These are phyloP conservation scores for Brassica juncea DNA, from an alignment of 345 rosid genomes.

Conservation along the genomic window DNA sequence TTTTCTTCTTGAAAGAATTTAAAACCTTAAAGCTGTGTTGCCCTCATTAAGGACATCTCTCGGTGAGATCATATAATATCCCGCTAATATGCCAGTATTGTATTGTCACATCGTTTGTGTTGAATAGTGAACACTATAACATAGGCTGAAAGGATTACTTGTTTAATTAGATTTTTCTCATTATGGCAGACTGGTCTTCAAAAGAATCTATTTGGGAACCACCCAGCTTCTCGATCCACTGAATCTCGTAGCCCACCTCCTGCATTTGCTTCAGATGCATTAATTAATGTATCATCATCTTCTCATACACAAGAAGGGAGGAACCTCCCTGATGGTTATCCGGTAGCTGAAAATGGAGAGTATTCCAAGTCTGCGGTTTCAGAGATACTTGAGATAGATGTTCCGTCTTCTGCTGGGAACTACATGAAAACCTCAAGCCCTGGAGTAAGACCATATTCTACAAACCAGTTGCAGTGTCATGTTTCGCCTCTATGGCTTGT, in stretches of 20 bases:
- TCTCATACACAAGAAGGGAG: conserved; percentile 47
- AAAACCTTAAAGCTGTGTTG: neutral
- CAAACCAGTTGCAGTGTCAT: conserved; percentile 10
- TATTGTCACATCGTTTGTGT: neutral
- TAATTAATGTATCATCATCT: conserved; percentile 50
- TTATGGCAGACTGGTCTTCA: conserved; percentile 76
- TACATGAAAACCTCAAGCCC: conserved; percentile 74
- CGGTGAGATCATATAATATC: neutral
- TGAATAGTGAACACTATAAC: neutral
- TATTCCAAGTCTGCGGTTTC: conserved; percentile 54
- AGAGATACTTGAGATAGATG: conserved; percentile 89
- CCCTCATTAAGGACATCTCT: neutral
- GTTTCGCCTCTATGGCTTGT: neutral
- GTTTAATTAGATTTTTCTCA: conserved; percentile 11
- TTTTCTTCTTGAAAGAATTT: conserved; percentile 19
- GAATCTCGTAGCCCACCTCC: conserved; percentile 70
- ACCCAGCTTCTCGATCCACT: conserved; percentile 66
- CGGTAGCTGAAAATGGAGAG: conserved; percentile 44
- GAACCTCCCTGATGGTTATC: conserved; percentile 45
- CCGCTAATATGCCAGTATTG: neutral
- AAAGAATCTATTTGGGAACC: conserved; percentile 83
- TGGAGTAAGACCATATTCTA: conserved; percentile 56
- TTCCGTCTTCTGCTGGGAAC: conserved; percentile 68
- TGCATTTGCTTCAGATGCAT: conserved; percentile 73
- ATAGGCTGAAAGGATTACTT: neutral